Evolutionary conservation across 2,329 filamentous ascomycete species (phyloP).

Genomic region (Anthostomella pinea): DNA sequence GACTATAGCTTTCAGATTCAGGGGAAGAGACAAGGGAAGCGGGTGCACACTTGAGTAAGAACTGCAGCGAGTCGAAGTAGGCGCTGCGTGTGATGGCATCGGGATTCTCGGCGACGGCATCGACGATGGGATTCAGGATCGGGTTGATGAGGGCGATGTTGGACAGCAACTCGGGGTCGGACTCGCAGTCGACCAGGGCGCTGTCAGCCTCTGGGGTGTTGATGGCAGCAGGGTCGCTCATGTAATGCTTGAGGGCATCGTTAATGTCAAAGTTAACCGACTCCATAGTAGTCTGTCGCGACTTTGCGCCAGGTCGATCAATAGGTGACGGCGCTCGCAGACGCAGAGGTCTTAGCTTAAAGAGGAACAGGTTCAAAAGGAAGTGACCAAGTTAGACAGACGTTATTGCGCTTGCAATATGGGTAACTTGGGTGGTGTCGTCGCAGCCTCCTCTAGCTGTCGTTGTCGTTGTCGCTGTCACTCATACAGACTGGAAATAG

Average conservation of each 20-base stretch:
- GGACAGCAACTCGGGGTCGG: conserved; percentile 81
- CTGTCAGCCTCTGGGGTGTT: conserved; percentile 82
- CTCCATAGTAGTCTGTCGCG: conserved; percentile 62
- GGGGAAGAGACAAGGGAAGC: conserved; percentile 40
- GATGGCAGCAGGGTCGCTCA: conserved; percentile 84
- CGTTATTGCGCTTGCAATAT: conserved; percentile 7
- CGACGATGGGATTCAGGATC: conserved; percentile 86
- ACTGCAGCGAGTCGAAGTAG: conserved; percentile 90
- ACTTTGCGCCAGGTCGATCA: neutral
- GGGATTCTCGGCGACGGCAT: conserved; percentile 86
- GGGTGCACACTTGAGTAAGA: conserved; percentile 88
- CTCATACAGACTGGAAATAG: no score
- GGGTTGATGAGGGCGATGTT: conserved; percentile 71
- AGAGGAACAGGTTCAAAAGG: conserved; percentile 1
- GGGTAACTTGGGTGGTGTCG: no score
- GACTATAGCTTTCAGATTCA: conserved; percentile 14
- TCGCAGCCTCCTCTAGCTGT: no score
- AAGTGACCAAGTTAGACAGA: no score
- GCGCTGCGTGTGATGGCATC: conserved; percentile 78
- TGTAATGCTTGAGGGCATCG: conserved; percentile 92
- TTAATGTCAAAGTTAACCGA: conserved; percentile 93
- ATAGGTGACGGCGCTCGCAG: neutral
- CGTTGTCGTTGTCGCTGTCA: no score
- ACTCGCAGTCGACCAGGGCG: conserved; percentile 85
- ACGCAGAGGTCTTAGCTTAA: neutral